Conservation (phyloP, 805 yeast genomes). For the Nakazawaea laoshanensis region DNA sequence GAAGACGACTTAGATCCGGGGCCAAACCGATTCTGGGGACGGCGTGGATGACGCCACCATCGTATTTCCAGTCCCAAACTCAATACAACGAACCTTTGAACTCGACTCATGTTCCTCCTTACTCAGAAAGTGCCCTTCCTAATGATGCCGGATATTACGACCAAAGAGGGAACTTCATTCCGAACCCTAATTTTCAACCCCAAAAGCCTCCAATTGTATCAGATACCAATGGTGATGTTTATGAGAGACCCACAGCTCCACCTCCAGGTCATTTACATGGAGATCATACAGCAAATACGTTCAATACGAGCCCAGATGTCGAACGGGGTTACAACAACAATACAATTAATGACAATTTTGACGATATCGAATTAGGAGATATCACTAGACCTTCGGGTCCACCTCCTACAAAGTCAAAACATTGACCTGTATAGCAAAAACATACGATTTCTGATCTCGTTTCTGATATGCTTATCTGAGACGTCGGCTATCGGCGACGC, state of each 20-base stretch:
- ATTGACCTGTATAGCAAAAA: no score
- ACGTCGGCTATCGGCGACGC: no score
- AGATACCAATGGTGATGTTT: constrained; percentile 7
- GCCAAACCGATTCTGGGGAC: constrained; percentile 64
- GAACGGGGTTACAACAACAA: constrained; percentile 6
- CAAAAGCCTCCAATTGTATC: constrained; percentile 7
- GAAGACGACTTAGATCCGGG: constrained; percentile 41
- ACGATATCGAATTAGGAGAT: constrained; percentile 4
- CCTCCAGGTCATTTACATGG: constrained; percentile 2
- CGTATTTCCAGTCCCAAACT: constrained; percentile 57
- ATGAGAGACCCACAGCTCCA: constrained; percentile 4
- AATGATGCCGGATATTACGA: constrained; percentile 78
- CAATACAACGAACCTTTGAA: constrained; percentile 38
- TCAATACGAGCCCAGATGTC: constrained; percentile 12
- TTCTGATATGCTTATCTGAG: no score
- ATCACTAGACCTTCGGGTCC: constrained; percentile 17
- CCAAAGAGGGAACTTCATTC: constrained; percentile 41
- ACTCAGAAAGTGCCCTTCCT: constrained; percentile 58
- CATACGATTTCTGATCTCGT: no score
- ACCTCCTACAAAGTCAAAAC: constrained; percentile 15
- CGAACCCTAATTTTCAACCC: constrained; percentile 20
- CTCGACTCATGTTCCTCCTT: constrained; percentile 52
- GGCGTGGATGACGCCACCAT: constrained; percentile 83
- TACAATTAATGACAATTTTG: background rate
- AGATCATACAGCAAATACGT: constrained; percentile 11